These are phyloP conservation scores for Ceratocystis cubensis DNA, from an alignment of 2,329 filamentous ascomycete species.

Conservation along the genomic window DNA sequence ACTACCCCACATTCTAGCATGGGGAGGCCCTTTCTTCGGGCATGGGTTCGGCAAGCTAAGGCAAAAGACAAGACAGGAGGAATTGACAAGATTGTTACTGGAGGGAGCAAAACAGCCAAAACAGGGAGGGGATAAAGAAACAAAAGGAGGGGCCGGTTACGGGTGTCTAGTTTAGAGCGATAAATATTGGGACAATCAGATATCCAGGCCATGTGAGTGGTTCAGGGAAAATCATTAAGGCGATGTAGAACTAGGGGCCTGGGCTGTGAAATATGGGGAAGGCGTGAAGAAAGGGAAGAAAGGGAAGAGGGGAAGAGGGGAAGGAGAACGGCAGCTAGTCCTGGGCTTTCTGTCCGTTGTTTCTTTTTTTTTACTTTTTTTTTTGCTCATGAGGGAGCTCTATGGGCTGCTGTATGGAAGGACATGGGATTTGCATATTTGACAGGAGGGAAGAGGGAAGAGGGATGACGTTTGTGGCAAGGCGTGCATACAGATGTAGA, in stretches of 20 bases:
- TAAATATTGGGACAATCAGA: background rate
- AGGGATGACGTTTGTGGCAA: background rate
- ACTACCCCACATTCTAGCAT: slow-evolving; percentile 4
- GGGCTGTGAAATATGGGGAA: background rate
- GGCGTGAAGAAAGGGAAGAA: background rate
- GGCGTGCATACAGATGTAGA: background rate
- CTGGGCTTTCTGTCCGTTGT: background rate
- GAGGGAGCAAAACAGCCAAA: no score
- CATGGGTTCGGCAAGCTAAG: background rate
- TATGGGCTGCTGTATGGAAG: background rate
- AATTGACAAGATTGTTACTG: no score
- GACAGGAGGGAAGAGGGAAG: background rate
- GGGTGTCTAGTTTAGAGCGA: background rate
- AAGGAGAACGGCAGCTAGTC: background rate
- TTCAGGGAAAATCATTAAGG: slow-evolving; percentile 9
- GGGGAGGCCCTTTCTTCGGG: background rate
- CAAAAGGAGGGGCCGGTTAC: background rate
- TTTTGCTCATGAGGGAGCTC: background rate
- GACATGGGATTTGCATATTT: background rate
- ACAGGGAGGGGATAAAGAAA: background rate
- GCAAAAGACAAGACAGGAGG: background rate
- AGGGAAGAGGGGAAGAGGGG: background rate
- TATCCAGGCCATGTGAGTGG: background rate
- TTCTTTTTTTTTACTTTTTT: background rate
- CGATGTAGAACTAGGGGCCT: background rate